These are phyloP conservation scores for Peziza echinospora DNA, from an alignment of 495 filamentous ascomycete genomes.

Conservation along the genomic window DNA sequence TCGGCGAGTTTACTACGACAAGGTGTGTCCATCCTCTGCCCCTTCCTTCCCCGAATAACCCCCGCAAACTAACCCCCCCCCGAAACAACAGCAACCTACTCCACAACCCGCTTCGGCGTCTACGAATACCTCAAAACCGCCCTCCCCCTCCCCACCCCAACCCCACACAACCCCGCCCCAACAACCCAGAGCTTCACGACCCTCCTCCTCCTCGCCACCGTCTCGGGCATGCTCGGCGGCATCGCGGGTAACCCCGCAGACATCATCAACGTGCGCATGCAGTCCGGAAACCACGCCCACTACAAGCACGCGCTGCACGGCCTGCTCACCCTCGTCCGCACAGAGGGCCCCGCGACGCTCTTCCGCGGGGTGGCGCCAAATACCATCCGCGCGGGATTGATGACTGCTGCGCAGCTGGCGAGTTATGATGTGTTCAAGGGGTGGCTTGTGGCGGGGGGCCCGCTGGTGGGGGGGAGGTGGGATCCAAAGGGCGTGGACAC, in stretches of 20 bases:
- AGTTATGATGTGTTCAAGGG: conserved; percentile 84
- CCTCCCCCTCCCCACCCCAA: conserved; percentile 27
- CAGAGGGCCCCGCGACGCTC: conserved; percentile 42
- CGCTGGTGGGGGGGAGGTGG: conserved; percentile 27
- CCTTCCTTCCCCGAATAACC: background rate
- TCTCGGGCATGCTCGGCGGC: conserved; percentile 74
- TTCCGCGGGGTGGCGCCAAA: conserved; percentile 90
- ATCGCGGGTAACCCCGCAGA: conserved; percentile 85
- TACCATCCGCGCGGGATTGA: conserved; percentile 66
- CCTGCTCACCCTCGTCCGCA: conserved; percentile 55
- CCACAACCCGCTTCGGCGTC: conserved; percentile 77
- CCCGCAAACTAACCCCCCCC: conserved; percentile 2
- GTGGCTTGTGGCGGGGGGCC: conserved; percentile 58
- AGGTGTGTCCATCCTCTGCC: conserved; percentile 9
- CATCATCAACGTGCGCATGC: conserved; percentile 95
- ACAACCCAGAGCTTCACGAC: conserved; percentile 39
- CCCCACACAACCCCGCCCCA: no score
- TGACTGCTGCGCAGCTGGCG: conserved; percentile 81
- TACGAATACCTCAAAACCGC: conserved; percentile 73
- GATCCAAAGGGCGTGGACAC: conserved; percentile 30
- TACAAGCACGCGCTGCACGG: conserved; percentile 82
- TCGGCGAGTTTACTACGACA: conserved; percentile 83
- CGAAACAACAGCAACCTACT: conserved; percentile 39
- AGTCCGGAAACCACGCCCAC: conserved; percentile 76
- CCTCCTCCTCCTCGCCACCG: conserved; percentile 57